Conservation (phyloP, 441 rosid genomes). For the Adansonia madagascariensis region DNA sequence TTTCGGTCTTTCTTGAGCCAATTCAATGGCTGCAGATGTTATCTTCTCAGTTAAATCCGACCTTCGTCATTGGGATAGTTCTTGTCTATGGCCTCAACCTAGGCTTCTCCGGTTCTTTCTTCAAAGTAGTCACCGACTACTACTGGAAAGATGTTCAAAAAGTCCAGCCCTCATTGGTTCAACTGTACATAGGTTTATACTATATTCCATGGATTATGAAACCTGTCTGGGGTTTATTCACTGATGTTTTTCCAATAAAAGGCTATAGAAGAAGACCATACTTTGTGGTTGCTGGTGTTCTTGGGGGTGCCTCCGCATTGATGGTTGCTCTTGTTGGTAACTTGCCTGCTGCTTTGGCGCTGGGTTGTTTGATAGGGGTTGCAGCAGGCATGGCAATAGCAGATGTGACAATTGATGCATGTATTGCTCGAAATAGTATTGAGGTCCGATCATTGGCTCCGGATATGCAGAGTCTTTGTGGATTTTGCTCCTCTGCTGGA, state of each 20-base stretch:
- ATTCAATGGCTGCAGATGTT: slow-evolving; percentile 77
- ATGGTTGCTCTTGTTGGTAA: slow-evolving; percentile 49
- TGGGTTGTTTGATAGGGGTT: slow-evolving; percentile 63
- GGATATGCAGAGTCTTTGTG: slow-evolving; percentile 84
- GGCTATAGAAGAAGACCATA: slow-evolving; percentile 80
- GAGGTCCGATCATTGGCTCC: slow-evolving; percentile 61
- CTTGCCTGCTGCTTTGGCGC: slow-evolving; percentile 54
- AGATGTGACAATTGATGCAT: slow-evolving; percentile 84
- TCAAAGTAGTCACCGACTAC: slow-evolving; percentile 47
- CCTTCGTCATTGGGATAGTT: slow-evolving; percentile 54
- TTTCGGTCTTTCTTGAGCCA: slow-evolving; percentile 57
- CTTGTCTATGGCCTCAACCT: slow-evolving; percentile 77
- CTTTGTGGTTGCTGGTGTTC: slow-evolving; percentile 64
- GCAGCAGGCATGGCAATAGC: slow-evolving; percentile 76
- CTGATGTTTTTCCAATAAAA: slow-evolving; percentile 68
- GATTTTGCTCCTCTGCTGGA: slow-evolving; percentile 75
- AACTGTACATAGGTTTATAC: slow-evolving; percentile 49
- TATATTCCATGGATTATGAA: slow-evolving; percentile 85
- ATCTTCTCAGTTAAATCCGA: slow-evolving; percentile 36
- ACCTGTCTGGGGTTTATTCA: slow-evolving; percentile 81
- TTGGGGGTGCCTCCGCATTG: slow-evolving; percentile 57
- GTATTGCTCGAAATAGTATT: slow-evolving; percentile 75
- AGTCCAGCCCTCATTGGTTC: slow-evolving; percentile 24
- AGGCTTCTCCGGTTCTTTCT: slow-evolving; percentile 71
- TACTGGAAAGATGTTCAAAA: slow-evolving; percentile 27